These are phyloP conservation scores for Gracilaria caudata DNA, from an alignment of 23 red algal species.

Conservation along the genomic window DNA sequence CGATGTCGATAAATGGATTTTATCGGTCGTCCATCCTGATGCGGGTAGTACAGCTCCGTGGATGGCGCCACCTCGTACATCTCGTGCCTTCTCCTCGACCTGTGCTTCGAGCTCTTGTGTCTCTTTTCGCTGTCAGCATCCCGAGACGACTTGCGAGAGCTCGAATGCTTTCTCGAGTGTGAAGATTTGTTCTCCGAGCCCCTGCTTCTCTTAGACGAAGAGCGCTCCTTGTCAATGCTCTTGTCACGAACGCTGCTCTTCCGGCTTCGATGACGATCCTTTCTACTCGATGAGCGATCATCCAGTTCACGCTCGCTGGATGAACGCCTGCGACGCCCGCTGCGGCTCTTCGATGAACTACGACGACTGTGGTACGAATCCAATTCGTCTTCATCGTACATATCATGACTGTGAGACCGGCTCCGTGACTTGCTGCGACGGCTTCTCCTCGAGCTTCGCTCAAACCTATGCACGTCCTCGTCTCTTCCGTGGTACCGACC, in stretches of 20 bases:
- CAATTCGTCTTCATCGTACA: slow-evolving; percentile 26
- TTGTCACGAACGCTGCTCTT: slow-evolving; percentile 17
- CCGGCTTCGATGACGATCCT: background rate
- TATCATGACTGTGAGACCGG: slow-evolving; percentile 13
- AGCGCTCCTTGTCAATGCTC: slow-evolving; percentile 29
- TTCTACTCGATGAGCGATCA: background rate
- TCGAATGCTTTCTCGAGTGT: slow-evolving; percentile 19
- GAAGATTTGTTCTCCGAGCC: slow-evolving; percentile 30
- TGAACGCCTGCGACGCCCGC: background rate
- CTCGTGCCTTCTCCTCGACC: slow-evolving; percentile 14
- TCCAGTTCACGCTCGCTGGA: slow-evolving; percentile 2
- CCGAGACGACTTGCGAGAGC: background rate
- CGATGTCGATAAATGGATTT: slow-evolving; percentile 60
- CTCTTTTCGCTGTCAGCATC: slow-evolving; percentile 30
- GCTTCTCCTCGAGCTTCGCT: slow-evolving; percentile 8
- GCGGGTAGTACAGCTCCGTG: background rate
- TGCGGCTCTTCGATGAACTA: slow-evolving; percentile 10
- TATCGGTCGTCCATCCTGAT: background rate
- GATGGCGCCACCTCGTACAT: background rate
- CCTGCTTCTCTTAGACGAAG: slow-evolving; percentile 40
- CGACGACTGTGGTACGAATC: slow-evolving; percentile 6
- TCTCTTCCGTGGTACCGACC: background rate
- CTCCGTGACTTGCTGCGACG: background rate
- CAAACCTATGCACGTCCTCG: background rate
- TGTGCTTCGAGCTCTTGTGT: slow-evolving; percentile 32